These are phyloP conservation scores for Cyberlindnera samutprakarnensis DNA, from an alignment of 805 yeast species.

Conservation along the genomic window DNA sequence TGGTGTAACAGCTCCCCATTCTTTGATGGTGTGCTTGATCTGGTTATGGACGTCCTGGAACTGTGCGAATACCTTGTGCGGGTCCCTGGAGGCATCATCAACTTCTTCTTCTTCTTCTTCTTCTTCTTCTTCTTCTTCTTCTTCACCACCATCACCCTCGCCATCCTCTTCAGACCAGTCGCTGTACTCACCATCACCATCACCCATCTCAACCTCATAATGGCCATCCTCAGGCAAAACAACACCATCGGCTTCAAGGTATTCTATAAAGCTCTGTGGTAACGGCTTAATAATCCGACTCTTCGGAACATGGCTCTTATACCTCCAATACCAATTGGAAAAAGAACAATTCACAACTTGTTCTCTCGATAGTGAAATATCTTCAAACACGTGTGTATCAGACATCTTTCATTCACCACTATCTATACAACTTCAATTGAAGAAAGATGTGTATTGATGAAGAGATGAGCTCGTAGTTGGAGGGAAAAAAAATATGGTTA, in stretches of 20 bases:
- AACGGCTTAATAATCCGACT: constrained; percentile 48
- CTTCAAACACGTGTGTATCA: constrained; percentile 15
- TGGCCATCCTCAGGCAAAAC: constrained; percentile 42
- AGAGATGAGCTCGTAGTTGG: too few relatives aligned
- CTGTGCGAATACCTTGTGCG: constrained; percentile 23
- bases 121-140: constrained; percentile 8
- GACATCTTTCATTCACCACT: too few relatives aligned
- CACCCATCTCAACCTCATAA: constrained; percentile 27
- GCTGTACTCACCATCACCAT: constrained; percentile 61
- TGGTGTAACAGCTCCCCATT: constrained; percentile 64
- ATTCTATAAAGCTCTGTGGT: constrained; percentile 50
- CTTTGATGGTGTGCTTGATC: constrained; percentile 37
- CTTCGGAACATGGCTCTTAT: constrained; percentile 41
- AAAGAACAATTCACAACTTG: constrained; percentile 47
- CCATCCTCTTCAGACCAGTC: constrained; percentile 48
- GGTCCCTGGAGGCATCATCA: background rate
- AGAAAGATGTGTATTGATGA: background rate
- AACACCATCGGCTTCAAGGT: constrained; percentile 63
- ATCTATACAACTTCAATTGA: too few relatives aligned
- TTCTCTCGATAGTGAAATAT: constrained; percentile 23
- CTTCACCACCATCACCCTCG: constrained; percentile 17
- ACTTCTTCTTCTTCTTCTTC: constrained; percentile 7
- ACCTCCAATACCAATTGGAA: constrained; percentile 53
- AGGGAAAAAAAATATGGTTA: too few relatives aligned
- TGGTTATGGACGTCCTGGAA: constrained; percentile 56